These are phyloP conservation scores for Tricholoma terreum DNA, from an alignment of 768 basidiomycete genomes.

Conservation along the genomic window DNA sequence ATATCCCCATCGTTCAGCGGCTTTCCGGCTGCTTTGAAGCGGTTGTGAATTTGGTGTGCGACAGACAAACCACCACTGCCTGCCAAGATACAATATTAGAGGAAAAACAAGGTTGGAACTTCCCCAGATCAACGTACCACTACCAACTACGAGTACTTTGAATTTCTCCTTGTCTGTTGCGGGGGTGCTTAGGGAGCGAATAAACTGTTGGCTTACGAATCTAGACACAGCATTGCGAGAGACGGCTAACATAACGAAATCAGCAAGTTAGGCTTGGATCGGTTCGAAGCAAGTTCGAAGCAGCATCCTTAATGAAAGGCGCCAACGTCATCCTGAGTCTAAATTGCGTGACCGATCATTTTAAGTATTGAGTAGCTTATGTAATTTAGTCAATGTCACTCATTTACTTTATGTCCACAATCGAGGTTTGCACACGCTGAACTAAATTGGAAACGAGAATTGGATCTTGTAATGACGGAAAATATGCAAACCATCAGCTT, in stretches of 20 bases:
- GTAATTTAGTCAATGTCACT: too few relatives aligned
- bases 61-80: conserved; percentile 80
- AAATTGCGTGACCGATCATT: background rate
- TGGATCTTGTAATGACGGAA: background rate
- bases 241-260: conserved; percentile 11
- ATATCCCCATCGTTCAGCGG: conserved; percentile 72
- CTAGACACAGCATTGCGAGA: conserved; percentile 8
- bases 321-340: background rate
- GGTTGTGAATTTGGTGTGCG: conserved; percentile 84
- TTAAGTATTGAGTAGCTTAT: too few relatives aligned
- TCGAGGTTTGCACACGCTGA: too few relatives aligned
- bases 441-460: too few relatives aligned
- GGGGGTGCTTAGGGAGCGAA: conserved; percentile 25
- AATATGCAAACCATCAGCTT: background rate
- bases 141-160: conserved; percentile 86
- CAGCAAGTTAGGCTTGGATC: too few relatives aligned
- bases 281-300: too few relatives aligned
- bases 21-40: conserved; percentile 70
- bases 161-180: conserved; percentile 50
- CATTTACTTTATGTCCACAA: too few relatives aligned
- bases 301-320: conserved; percentile 3
- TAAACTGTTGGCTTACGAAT: background rate
- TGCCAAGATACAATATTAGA: conserved; percentile 27
- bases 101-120: background rate
- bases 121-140: conserved; percentile 49